Evolutionary conservation across 192 early-diverging fungal genomes (phyloP).

Genomic region (Coemansia interrupta): DNA sequence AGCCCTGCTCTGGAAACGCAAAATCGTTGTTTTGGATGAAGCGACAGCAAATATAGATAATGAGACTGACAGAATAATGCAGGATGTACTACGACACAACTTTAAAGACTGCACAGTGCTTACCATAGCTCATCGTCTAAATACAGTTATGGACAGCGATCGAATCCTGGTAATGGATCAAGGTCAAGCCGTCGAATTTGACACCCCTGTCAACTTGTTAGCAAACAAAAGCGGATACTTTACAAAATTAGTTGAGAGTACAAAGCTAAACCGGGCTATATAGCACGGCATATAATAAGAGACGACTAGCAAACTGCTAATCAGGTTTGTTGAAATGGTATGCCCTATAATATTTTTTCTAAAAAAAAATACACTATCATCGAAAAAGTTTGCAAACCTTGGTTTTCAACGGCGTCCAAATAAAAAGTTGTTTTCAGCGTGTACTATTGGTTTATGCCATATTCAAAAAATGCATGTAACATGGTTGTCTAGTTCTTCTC

Average conservation of each 20-base stretch:
- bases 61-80: slow-evolving; percentile 51
- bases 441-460: no score
- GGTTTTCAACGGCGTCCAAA: no score
- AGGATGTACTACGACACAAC: slow-evolving; percentile 53
- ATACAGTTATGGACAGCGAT: slow-evolving; percentile 56
- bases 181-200: slow-evolving; percentile 55
- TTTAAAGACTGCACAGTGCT: slow-evolving; percentile 57
- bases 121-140: slow-evolving; percentile 61
- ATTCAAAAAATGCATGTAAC: no score
- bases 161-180: slow-evolving; percentile 57
- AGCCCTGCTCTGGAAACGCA: slow-evolving; percentile 60
- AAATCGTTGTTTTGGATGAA: slow-evolving; percentile 62
- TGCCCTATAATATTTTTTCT: no score
- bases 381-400: no score
- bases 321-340: no score
- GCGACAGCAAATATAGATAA: slow-evolving; percentile 49
- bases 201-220: slow-evolving; percentile 8
- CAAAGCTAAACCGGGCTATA: neutral
- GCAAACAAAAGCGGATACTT: neutral
- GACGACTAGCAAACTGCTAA: no score
- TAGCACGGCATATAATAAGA: no score
- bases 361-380: no score
- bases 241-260: slow-evolving; percentile 5
- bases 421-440: no score
- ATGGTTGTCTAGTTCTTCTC: slow-evolving; percentile 5